Percentiles rank a stretch among this genome's conserved stretches.
These are phyloP conservation scores for Neopestalotiopsis rosae DNA, from an alignment of 2,329 filamentous ascomycete species.

Conservation along the genomic window DNA sequence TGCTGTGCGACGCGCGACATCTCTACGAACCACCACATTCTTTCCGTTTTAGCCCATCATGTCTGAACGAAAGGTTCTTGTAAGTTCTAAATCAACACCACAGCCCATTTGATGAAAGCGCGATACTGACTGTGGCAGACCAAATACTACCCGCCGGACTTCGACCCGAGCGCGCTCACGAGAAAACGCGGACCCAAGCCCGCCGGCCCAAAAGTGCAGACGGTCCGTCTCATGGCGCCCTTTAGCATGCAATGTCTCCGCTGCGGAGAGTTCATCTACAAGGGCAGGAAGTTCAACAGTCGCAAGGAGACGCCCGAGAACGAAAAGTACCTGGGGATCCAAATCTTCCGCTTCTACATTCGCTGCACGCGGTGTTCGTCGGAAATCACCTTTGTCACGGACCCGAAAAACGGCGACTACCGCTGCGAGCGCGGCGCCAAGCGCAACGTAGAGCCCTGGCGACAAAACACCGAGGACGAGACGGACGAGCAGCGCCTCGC, in stretches of 20 bases:
- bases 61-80: conserved; percentile 50
- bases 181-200: conserved; percentile 73
- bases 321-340: conserved; percentile 86
- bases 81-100: neutral
- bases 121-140: conserved; percentile 18
- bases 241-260: conserved; percentile 61
- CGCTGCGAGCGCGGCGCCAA: conserved; percentile 79
- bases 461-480: conserved; percentile 65
- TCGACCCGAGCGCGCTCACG: conserved; percentile 83
- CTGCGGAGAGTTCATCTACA: conserved; percentile 81
- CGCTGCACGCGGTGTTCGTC: conserved; percentile 84
- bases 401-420: conserved; percentile 91
- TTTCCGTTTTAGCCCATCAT: conserved; percentile 32
- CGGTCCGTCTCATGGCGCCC: conserved; percentile 88
- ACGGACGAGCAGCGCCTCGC: conserved; percentile 88
- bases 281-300: conserved; percentile 93
- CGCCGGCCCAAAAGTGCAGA: conserved; percentile 80
- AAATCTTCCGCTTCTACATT: conserved; percentile 90
- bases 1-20: neutral
- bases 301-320: conserved; percentile 89
- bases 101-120: neutral
- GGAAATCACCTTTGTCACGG: conserved; percentile 92
- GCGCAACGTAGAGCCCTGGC: conserved; percentile 93
- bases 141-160: conserved; percentile 76
- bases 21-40: neutral